Base-by-base conservation (phyloP, 768 basidiomycete species). In the Psilocybe sp. region DNA sequence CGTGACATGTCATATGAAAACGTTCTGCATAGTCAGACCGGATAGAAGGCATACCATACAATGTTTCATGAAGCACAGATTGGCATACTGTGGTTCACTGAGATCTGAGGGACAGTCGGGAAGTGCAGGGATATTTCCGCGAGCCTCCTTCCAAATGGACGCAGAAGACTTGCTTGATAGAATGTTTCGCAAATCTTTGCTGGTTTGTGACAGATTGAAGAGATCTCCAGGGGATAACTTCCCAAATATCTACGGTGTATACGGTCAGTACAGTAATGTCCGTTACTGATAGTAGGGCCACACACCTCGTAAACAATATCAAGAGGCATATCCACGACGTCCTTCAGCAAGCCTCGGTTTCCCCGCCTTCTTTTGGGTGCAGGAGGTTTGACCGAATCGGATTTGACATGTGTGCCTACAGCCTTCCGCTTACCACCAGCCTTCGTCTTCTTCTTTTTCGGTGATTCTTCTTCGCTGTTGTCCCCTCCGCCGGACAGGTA, bases 151-250 rank as follows among this genome's bases (percentile, higher is more conserved):
- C 78, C 78, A 78, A n/a, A 78, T 64, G 20, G 64, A 69, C 23
- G 56, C 59, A 1, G 74, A 64, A 20, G 66, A 68, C 15, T 64
- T 67, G 49, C 63, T 68, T 67, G 76, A 70, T n/a, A 80, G 68
- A 40, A 77, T 59, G 13, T 44, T 58, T 44, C 73, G 71, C 12
- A 78, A 68, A 40, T 63, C 64, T 55, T 71, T 75, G 18, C 68
- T 66, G 6, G 75, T 76, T 40, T 75, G 72, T 15, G 75, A 58
- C 23, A 79, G 64, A 46, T 72, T 68, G 32, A 79, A 58, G 20
- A 79, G 54, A 57, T 79, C 78, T 28, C 73, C 43, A 6, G 78
- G 79, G 39, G 67, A 63, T 37, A 80, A 61, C 42, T 70, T 67
- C 13, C 72, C 68, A 48, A 80, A 71, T 44, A 79, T 71, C 66